These are phyloP conservation scores for Beauveria pseudobassiana DNA, from an alignment of 2,329 filamentous ascomycete genomes.

Conservation along the genomic window DNA sequence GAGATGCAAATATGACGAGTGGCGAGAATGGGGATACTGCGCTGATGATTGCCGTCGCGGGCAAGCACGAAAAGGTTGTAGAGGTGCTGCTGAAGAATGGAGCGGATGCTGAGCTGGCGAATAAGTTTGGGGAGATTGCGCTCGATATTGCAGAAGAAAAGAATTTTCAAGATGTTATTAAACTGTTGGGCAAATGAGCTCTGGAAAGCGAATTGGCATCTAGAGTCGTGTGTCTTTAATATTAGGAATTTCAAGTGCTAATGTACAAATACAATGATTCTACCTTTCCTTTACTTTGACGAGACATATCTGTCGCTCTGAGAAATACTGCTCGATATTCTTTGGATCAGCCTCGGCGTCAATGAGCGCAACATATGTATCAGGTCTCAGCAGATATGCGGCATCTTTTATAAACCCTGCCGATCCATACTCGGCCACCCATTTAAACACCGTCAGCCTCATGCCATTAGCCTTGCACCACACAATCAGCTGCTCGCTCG, in stretches of 20 bases:
- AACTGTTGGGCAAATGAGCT: background rate
- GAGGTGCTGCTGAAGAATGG: slow-evolving; percentile 5
- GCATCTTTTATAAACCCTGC: background rate
- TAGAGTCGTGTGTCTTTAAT: background rate
- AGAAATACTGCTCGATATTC: background rate
- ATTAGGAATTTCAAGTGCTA: background rate
- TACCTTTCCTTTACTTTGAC: background rate
- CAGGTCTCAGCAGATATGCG: slow-evolving; percentile 1
- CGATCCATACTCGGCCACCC: background rate
- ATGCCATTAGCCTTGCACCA: background rate
- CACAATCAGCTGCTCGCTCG: background rate
- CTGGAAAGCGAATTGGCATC: background rate
- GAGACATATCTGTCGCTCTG: background rate
- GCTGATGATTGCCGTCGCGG: background rate
- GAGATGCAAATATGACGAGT: background rate
- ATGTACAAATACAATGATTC: background rate
- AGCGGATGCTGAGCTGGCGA: background rate
- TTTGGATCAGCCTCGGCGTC: background rate
- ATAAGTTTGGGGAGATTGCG: slow-evolving; percentile 6
- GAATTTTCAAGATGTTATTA: background rate
- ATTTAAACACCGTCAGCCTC: slow-evolving; percentile 4
- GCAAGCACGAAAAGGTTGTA: slow-evolving; percentile 6
- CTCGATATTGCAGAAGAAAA: slow-evolving; percentile 6
- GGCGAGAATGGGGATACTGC: background rate
- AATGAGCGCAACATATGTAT: slow-evolving; percentile 7